Evolutionary conservation across 1,139 yeast genomes (phyloP), one percentile per base, ranked within the genome.

Genomic region (Taphrina wiesneri): DNA sequence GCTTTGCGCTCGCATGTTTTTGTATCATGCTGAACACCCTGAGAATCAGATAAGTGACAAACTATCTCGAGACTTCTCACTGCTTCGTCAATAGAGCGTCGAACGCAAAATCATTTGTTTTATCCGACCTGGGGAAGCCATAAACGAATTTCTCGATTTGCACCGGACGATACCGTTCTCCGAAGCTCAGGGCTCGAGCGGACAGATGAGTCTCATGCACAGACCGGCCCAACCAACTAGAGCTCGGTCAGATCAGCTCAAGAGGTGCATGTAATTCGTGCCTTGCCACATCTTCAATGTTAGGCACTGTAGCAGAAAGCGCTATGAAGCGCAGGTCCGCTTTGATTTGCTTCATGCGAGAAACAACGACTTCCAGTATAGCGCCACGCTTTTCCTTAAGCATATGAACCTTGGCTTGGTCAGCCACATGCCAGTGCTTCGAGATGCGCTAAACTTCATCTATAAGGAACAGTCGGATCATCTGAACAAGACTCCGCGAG

Each of bases 221-320:
- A n/a, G 43, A 36, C 23, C 47, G 32, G 30, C 65, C 60, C 11
- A 53, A n/a, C 60, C 61, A 62, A n/a, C 63, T 62, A n/a, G 28
- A 21, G 15, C 28, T 26, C 21, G 49, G 49, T 45, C 28, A 45
- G 49, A 39, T 11, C 17, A 30, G 34, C 34, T 3, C 5, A 3
- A 39, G 19, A 1, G n/a, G 43, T n/a, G 17, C 2, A 3, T 45
- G 28, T 2, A 3, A 21, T 11, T 28, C 67, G 86, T 86, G 84
- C 0, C 69, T 68, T 0, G 85, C 79, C 1, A 84, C 74, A 71
- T 84, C 86, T 1, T 75, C 73, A 9, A 82, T 79, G 68, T 84
- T 84, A 0, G 85, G 83, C 13, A 83, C 79, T 0, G 86, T 82
- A 0, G 86, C 86, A 28, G 86, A 83, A 1, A 82, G 74, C 0